Evolutionary conservation across 208 protist genomes (phyloP).

Genomic region (Crithidia fasciculata): DNA sequence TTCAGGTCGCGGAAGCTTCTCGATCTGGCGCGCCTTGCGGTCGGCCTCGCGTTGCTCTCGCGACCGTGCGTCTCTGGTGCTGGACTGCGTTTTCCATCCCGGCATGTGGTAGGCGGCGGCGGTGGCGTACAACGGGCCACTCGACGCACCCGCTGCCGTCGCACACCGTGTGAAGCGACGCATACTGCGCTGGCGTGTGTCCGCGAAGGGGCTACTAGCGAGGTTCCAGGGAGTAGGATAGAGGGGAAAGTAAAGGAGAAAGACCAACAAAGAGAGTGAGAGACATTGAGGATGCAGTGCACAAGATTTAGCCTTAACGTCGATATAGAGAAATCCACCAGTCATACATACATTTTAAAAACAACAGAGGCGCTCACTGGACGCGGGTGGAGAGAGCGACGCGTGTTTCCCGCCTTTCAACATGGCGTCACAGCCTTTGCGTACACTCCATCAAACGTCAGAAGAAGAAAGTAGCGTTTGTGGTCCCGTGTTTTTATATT

Average conservation of each 20-base stretch:
- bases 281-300: too few species aligned
- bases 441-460: too few species aligned
- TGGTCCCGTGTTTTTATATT: too few species aligned
- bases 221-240: background rate
- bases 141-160: background rate
- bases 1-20: conserved; percentile 86
- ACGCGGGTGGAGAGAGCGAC: too few species aligned
- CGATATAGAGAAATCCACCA: too few species aligned
- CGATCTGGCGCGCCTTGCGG: conserved; percentile 86
- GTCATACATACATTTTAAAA: too few species aligned
- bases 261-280: background rate
- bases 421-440: too few species aligned
- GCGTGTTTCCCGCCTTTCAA: too few species aligned
- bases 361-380: too few species aligned
- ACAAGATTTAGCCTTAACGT: too few species aligned
- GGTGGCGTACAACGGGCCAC: background rate
- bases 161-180: conserved; percentile 4
- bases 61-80: conserved; percentile 85
- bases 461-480: background rate
- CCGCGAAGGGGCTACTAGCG: background rate
- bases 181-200: conserved; percentile 1
- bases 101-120: conserved; percentile 71
- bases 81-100: conserved; percentile 85
- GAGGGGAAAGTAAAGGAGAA: background rate
- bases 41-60: conserved; percentile 89